Evolutionary conservation across 2,329 filamentous ascomycete genomes (phyloP).

Genomic region (Lasiodiplodia hormozganensis): DNA sequence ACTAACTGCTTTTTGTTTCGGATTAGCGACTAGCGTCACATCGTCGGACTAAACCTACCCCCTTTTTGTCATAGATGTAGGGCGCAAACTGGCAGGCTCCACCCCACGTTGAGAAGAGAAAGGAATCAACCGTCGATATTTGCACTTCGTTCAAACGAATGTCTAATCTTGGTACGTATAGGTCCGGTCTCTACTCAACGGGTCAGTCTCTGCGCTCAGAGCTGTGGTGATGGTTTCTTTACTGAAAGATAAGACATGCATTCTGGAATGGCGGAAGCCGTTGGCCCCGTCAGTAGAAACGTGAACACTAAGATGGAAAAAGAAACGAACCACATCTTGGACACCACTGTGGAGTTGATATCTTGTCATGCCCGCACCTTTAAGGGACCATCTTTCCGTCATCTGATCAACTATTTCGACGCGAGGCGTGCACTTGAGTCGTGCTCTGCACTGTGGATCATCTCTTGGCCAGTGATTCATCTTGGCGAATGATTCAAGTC

Average conservation of each 20-base stretch:
- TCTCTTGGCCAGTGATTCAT: background rate
- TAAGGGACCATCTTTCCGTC: background rate
- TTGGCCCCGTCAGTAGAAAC: background rate
- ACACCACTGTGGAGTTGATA: too few relatives aligned
- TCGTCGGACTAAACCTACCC: conserved; percentile 41
- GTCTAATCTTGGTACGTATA: background rate
- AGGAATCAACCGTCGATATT: background rate
- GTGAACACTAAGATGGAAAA: background rate
- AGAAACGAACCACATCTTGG: background rate
- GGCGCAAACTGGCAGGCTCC: conserved; percentile 35
- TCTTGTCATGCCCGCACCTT: background rate
- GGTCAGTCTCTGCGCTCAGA: background rate
- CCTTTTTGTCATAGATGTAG: conserved; percentile 60
- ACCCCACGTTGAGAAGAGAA: background rate
- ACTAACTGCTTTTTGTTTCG: conserved; percentile 51
- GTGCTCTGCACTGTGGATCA: background rate
- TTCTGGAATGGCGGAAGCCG: background rate
- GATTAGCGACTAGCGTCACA: background rate
- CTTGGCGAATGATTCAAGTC: background rate
- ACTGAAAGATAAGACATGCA: background rate
- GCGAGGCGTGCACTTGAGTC: background rate
- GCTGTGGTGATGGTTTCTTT: background rate
- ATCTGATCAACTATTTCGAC: background rate
- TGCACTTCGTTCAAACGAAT: background rate
- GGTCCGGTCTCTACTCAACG: background rate